Evolutionary conservation across 2,329 filamentous ascomycete species (phyloP), one percentile per base, ranked within the genome.

Genomic region (Ophiostoma ips): DNA sequence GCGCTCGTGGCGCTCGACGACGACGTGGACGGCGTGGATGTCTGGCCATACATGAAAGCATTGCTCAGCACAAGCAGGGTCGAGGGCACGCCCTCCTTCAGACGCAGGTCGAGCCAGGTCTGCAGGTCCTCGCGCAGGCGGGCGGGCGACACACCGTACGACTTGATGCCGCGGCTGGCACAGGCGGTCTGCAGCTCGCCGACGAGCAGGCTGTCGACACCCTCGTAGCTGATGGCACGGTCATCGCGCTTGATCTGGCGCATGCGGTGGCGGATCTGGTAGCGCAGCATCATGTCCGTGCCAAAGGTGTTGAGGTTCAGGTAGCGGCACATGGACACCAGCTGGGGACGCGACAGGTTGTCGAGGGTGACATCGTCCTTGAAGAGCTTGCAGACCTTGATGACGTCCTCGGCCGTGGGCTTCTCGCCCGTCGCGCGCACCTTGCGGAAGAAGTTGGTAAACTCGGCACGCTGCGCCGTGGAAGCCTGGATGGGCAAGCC

Each of bases 371-470:
- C 65, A 65, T 98, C 92, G 63, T 98, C 92, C 66, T 92, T 94
- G 79, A 98, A 98, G 56, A 94, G 84, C 75, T 95, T 94, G 80
- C 92, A 96, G 55, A 98, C 90, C 69, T 92, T 95, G 73, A 98
- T 94, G 55, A 98, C 87, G 63, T 98, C 92, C 57, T 89, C 77
- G 49, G 81, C 77, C 5, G 86, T 92, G 1, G 92, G 92, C 43
- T 83, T 75, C 70, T 96, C 90, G 56, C 90, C 92, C 1, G 90
- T 95, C 16, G 87, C 81, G 49, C 92, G 77, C 55, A 96, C 79
- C 72, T 98, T 98, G 64, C 87, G 84, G 82, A 98, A 98, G 70
- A 98, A 98, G 61, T 90, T 87, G 53, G 84, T 77, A 60, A 98
- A 98, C 64, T 96, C 92, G 58, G 95, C 88, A 62, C 83, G 89